These are phyloP conservation scores for Cocos nucifera DNA, from an alignment of 176 grass and related monocot genomes.

Conservation along the genomic window DNA sequence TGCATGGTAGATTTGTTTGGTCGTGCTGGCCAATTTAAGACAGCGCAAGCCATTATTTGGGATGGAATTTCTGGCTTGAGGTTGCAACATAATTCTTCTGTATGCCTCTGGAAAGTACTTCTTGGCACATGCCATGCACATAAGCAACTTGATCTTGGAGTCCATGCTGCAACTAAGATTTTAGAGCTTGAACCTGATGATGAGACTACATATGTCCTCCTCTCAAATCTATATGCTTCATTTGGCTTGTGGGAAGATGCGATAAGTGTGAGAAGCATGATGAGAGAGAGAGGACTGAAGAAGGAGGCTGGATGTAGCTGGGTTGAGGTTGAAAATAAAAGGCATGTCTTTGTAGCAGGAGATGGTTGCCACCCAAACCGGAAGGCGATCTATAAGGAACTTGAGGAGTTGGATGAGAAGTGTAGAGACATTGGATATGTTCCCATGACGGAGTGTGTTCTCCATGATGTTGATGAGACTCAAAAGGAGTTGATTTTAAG, in stretches of 20 bases:
- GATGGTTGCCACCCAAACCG: background rate
- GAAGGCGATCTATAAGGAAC: conserved; percentile 12
- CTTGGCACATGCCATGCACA: conserved; percentile 17
- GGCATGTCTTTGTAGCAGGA: conserved; percentile 14
- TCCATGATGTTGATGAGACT: conserved; percentile 7
- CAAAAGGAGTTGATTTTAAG: conserved; percentile 14
- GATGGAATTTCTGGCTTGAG: background rate
- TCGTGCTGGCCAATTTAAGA: conserved; percentile 13
- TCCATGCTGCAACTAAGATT: conserved; percentile 3
- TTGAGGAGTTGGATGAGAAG: conserved; percentile 3
- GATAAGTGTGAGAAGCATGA: background rate
- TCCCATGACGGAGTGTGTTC: conserved; percentile 7
- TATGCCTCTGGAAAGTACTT: conserved; percentile 19
- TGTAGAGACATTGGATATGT: conserved; percentile 13
- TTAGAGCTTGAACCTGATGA: conserved; percentile 5
- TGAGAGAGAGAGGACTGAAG: conserved; percentile 14
- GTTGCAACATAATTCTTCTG: background rate
- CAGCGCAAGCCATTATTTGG: background rate
- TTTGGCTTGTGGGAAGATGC: conserved; percentile 23
- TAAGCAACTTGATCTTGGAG: conserved; percentile 10
- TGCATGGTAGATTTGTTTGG: conserved; percentile 25
- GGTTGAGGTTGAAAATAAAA: conserved; percentile 14
- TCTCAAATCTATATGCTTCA: conserved; percentile 13
- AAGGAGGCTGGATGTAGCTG: conserved; percentile 22
- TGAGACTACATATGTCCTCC: conserved; percentile 16